Evolutionary conservation across 441 rosid genomes (phyloP).

Genomic region (Croton laevigatus): DNA sequence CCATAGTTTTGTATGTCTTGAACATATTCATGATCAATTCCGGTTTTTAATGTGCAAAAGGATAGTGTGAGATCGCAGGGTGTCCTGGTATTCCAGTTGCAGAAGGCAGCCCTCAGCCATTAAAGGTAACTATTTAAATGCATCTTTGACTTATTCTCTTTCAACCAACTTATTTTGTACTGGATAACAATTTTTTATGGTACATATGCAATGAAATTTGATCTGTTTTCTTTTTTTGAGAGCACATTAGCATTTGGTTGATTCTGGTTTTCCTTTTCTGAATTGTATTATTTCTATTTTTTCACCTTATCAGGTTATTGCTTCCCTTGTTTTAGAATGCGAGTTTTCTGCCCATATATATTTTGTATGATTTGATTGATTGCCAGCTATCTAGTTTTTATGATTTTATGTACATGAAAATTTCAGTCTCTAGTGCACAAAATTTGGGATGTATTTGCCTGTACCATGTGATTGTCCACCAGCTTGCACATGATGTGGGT

Average conservation of each 20-base stretch:
- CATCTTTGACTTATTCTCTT: neutral
- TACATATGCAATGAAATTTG: neutral
- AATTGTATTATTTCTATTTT: neutral
- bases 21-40: slow-evolving; percentile 45
- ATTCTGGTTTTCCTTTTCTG: neutral
- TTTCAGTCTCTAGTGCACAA: neutral
- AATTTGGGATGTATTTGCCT: neutral
- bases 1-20: slow-evolving; percentile 14
- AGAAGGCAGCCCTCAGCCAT: slow-evolving; percentile 69
- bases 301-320: neutral
- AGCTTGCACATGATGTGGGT: no score
- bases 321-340: neutral
- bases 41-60: slow-evolving; percentile 48
- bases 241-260: no score
- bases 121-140: slow-evolving; percentile 53
- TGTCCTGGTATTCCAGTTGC: slow-evolving; percentile 77
- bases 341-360: neutral
- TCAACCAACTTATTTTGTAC: neutral
- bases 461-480: no score
- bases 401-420: neutral
- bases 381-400: neutral
- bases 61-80: slow-evolving; percentile 97
- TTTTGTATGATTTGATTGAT: neutral
- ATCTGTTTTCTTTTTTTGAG: no score
- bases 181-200: neutral